Conservation (phyloP, 2,329 filamentous ascomycete species). For the Bipolaris bicolor region DNA sequence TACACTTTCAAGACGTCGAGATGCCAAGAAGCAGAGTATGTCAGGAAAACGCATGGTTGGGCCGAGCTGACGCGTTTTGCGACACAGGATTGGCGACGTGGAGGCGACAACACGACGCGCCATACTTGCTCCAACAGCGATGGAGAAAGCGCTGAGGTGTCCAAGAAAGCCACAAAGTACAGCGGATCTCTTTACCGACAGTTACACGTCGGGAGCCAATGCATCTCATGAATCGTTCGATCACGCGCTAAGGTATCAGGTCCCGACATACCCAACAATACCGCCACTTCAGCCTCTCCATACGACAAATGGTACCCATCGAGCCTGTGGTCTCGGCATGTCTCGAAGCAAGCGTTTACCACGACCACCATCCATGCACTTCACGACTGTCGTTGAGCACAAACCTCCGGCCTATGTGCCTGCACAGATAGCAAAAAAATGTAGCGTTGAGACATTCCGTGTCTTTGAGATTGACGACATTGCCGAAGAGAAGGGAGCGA, state of each 20-base stretch:
- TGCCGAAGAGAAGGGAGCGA: neutral
- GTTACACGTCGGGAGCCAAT: neutral
- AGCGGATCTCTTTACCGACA: neutral
- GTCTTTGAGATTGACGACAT: neutral
- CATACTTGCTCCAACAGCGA: neutral
- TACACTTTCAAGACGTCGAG: conserved; percentile 1
- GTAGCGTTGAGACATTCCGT: neutral
- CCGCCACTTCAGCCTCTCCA: neutral
- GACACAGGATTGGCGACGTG: neutral
- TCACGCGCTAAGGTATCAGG: neutral
- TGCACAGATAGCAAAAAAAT: neutral
- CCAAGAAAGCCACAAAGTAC: neutral
- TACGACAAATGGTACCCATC: neutral
- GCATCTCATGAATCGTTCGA: neutral
- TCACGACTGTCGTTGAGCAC: conserved; percentile 1
- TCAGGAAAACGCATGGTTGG: neutral
- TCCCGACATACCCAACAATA: neutral
- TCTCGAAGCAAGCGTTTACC: conserved; percentile 1
- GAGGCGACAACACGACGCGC: neutral
- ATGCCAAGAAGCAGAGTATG: conserved; percentile 5
- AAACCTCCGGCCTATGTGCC: neutral
- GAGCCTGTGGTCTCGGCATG: neutral
- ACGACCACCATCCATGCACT: neutral
- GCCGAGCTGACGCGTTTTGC: conserved; percentile 1
- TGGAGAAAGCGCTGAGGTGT: neutral